Percentiles rank a stretch among this genome's conserved stretches.
phyloP scores from a whole-genome alignment of 2,329 filamentous ascomycete genomes.

The Venturia pyrina region DNA sequence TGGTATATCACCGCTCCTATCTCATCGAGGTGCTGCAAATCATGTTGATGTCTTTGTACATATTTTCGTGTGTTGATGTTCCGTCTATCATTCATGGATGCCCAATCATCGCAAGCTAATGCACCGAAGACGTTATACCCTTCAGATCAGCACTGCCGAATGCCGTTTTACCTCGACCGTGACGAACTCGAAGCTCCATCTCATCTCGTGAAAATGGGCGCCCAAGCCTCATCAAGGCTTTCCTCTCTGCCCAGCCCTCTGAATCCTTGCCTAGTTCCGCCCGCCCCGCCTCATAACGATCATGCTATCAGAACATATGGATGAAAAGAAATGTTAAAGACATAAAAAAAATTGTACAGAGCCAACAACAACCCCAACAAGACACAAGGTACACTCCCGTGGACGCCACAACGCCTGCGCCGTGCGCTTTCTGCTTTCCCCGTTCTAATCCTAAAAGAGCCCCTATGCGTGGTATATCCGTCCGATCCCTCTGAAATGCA shows the following conservation, averaged over 20 bases:
- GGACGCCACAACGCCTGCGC: constrained; percentile 5
- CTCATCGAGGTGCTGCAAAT: no score
- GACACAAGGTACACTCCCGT: background rate
- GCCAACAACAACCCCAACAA: background rate
- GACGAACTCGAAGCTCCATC: background rate
- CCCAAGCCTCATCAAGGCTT: background rate
- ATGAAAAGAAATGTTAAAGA: background rate
- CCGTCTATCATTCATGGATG: background rate
- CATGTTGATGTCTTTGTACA: no score
- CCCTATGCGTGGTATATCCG: constrained; percentile 7
- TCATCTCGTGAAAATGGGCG: background rate
- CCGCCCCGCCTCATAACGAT: background rate
- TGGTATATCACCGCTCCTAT: no score
- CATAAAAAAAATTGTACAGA: background rate
- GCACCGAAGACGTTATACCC: background rate
- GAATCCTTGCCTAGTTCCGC: background rate
- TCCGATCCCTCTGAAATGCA: background rate
- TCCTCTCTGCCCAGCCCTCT: background rate
- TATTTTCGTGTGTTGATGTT: no score
- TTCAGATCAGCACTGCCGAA: background rate
- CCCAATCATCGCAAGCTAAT: constrained; percentile 2
- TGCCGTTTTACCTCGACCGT: background rate
- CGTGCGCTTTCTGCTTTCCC: background rate
- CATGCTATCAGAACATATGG: background rate
- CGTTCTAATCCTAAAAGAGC: background rate